Conservation (phyloP, 495 filamentous ascomycete species). For the Chaetomium fimeti region DNA sequence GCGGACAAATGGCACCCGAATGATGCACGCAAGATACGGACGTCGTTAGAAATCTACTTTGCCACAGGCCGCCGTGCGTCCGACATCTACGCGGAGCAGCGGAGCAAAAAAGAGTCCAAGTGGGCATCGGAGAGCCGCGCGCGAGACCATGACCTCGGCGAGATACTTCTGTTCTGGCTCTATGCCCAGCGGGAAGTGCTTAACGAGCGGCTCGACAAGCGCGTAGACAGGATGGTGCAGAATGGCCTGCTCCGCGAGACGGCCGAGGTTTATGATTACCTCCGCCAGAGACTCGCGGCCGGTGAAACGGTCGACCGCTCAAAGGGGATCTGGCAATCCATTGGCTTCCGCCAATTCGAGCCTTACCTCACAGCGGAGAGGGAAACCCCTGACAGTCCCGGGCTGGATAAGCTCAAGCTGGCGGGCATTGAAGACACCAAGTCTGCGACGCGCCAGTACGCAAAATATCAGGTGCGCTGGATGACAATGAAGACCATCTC, state of each 20-base stretch:
- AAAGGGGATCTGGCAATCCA: constrained; percentile 90
- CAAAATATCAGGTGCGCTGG: constrained; percentile 79
- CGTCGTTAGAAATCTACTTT: constrained; percentile 86
- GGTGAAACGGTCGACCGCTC: constrained; percentile 63
- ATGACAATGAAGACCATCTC: constrained; percentile 76
- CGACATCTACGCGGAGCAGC: constrained; percentile 82
- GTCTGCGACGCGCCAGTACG: constrained; percentile 81
- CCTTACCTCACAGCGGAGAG: constrained; percentile 60
- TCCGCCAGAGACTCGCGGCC: constrained; percentile 45
- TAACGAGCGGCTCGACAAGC: constrained; percentile 64
- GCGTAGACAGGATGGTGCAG: constrained; percentile 80
- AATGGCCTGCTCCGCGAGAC: constrained; percentile 70
- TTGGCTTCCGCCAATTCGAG: constrained; percentile 89
- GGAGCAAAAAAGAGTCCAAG: constrained; percentile 34
- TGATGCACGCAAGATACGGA: constrained; percentile 82
- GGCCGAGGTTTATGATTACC: constrained; percentile 56
- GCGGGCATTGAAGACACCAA: constrained; percentile 57
- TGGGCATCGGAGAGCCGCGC: constrained; percentile 20
- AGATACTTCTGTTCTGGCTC: constrained; percentile 80
- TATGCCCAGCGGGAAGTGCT: constrained; percentile 68
- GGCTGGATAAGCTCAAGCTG: constrained; percentile 41
- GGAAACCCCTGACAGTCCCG: constrained; percentile 33
- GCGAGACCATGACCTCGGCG: constrained; percentile 50
- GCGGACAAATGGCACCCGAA: constrained; percentile 92
- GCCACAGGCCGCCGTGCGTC: constrained; percentile 75